These are phyloP conservation scores for Colletotrichum aenigma DNA, from an alignment of 2,329 filamentous ascomycete genomes.

Conservation along the genomic window DNA sequence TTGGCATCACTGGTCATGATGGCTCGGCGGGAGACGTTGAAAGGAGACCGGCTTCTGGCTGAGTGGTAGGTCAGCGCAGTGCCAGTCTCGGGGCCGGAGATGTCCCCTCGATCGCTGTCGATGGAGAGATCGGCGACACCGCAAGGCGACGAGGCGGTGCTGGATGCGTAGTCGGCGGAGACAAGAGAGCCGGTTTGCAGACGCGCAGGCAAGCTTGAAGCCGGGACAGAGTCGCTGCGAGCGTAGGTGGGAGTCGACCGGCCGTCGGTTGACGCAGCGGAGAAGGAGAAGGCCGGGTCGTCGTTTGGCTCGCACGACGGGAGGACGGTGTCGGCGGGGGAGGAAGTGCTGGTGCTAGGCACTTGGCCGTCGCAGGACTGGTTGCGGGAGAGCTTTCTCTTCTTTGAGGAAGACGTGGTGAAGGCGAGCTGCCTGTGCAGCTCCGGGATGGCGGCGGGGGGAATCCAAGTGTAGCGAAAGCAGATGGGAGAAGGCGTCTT, in stretches of 20 bases:
- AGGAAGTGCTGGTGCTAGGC: slow-evolving; percentile 33
- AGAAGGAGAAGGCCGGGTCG: slow-evolving; percentile 56
- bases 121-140: slow-evolving; percentile 63
- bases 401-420: slow-evolving; percentile 77
- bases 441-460: slow-evolving; percentile 42
- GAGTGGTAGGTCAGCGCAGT: slow-evolving; percentile 36
- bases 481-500: slow-evolving; percentile 1
- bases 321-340: slow-evolving; percentile 50
- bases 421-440: slow-evolving; percentile 70
- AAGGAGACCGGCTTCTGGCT: slow-evolving; percentile 57
- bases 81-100: slow-evolving; percentile 43
- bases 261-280: slow-evolving; percentile 36
- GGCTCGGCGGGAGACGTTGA: slow-evolving; percentile 53
- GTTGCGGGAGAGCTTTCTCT: slow-evolving; percentile 66
- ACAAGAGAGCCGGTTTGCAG: slow-evolving; percentile 51
- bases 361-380: slow-evolving; percentile 46
- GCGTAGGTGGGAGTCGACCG: slow-evolving; percentile 27
- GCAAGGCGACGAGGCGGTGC: slow-evolving; percentile 62
- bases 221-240: slow-evolving; percentile 38
- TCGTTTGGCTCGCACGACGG: slow-evolving; percentile 58
- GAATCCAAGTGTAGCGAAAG: not conserved
- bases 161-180: slow-evolving; percentile 55
- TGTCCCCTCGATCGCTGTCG: slow-evolving; percentile 57
- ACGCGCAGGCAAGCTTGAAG: slow-evolving; percentile 56
- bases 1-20: slow-evolving; percentile 67